phyloP scores from a whole-genome alignment of 805 yeast species.

The Maudiozyma serrabonitensis region DNA sequence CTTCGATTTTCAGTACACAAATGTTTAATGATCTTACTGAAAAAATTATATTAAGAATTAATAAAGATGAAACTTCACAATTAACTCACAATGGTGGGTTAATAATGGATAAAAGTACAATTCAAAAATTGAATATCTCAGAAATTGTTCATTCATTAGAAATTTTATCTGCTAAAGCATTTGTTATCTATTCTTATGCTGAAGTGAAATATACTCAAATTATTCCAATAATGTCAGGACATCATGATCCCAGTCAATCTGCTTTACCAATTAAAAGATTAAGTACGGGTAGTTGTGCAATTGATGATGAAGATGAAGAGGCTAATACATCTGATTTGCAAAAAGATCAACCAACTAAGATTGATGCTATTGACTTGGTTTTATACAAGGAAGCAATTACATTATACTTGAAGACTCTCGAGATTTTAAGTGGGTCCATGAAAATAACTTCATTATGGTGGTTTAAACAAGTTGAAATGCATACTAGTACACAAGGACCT shows the following conservation, averaged over 20 bases:
- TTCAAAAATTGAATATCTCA: conserved; percentile 8
- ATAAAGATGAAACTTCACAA: conserved; percentile 5
- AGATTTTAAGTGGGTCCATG: conserved; percentile 81
- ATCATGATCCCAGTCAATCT: not conserved
- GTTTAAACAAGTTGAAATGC: conserved; percentile 37
- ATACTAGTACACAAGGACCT: not conserved
- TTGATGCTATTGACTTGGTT: not conserved
- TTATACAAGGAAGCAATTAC: conserved; percentile 80
- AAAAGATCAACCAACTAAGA: not conserved
- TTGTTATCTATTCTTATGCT: conserved; percentile 80
- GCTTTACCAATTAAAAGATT: conserved; percentile 6
- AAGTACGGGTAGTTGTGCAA: conserved; percentile 28
- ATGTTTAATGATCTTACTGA: conserved; percentile 26
- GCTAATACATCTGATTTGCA: conserved; percentile 2
- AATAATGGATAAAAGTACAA: conserved; percentile 4
- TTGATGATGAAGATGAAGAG: conserved; percentile 29
- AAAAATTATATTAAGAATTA: conserved; percentile 22
- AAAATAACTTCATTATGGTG: conserved; percentile 84
- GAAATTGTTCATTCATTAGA: conserved; percentile 45
- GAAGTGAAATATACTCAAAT: conserved; percentile 84
- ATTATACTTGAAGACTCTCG: conserved; percentile 72
- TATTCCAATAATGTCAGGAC: conserved; percentile 37
- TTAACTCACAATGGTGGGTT: not conserved
- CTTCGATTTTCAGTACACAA: conserved; percentile 20
- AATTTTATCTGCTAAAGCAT: conserved; percentile 77